Evolutionary conservation across 192 early-diverging fungal species (phyloP).

Genomic region (Piromyces finnis): DNA sequence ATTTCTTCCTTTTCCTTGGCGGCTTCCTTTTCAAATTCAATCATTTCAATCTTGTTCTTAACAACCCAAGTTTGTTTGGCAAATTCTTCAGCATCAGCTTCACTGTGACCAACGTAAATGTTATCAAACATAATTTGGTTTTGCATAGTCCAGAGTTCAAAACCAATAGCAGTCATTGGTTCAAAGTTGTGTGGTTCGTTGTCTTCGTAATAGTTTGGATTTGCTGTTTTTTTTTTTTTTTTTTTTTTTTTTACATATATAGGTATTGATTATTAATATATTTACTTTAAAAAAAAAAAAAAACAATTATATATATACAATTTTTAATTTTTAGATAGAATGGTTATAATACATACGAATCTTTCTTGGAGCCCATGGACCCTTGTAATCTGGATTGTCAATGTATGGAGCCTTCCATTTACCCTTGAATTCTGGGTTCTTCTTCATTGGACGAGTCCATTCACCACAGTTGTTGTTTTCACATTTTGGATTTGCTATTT

Average conservation of each 20-base stretch:
- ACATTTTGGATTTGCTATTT: conserved; percentile 2
- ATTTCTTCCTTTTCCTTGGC: conserved; percentile 29
- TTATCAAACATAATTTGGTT: conserved; percentile 75
- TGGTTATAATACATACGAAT: conserved; percentile 17
- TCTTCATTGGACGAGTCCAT: conserved; percentile 66
- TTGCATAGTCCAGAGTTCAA: conserved; percentile 92
- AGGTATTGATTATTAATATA: too few relatives aligned
- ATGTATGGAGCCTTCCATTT: conserved; percentile 72
- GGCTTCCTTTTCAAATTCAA: neutral
- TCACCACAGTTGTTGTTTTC: conserved; percentile 38
- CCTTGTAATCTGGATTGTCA: conserved; percentile 87
- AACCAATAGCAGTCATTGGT: conserved; percentile 48
- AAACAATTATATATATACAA: too few relatives aligned
- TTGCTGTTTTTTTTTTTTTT: conserved; percentile 12
- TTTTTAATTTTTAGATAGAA: too few relatives aligned
- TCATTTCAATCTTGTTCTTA: conserved; percentile 49
- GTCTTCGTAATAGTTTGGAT: conserved; percentile 76
- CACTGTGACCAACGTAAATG: conserved; percentile 67
- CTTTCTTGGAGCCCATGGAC: conserved; percentile 65
- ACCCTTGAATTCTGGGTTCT: conserved; percentile 86
- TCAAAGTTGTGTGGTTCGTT: conserved; percentile 53
- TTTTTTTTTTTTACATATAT: too few relatives aligned
- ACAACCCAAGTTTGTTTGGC: conserved; percentile 58
- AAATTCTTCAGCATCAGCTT: conserved; percentile 43
- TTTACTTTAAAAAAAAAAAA: too few relatives aligned